Conservation (phyloP, 768 basidiomycete genomes). For the Calocera viscosa region DNA sequence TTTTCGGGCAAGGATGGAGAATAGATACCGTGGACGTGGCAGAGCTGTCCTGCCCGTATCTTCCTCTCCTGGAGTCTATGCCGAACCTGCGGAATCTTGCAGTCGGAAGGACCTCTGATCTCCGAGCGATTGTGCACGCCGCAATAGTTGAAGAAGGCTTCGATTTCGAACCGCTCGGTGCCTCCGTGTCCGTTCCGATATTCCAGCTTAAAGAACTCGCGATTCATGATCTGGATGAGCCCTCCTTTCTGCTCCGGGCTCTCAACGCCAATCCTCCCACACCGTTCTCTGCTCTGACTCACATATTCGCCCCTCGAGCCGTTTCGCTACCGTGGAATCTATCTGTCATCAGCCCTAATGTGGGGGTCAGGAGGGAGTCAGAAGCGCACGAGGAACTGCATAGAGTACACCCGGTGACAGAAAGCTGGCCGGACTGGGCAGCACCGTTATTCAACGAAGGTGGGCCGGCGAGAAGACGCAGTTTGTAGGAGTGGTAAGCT, state of each 20-base stretch:
- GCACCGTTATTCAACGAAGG: neutral
- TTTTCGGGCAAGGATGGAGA: neutral
- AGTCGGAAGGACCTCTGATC: neutral
- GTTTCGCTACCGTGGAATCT: neutral
- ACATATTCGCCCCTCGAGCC: neutral
- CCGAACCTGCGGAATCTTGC: neutral
- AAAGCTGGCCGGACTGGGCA: neutral
- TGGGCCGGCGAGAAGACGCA: neutral
- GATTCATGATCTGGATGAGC: slow-evolving; percentile 2
- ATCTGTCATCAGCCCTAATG: neutral
- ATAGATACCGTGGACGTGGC: neutral
- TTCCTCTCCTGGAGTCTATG: neutral
- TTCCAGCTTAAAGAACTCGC: neutral
- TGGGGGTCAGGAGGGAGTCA: neutral
- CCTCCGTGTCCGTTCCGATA: neutral
- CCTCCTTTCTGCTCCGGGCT: neutral
- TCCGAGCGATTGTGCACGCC: neutral
- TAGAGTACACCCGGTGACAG: neutral
- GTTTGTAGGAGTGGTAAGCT: neutral
- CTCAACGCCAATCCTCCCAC: neutral
- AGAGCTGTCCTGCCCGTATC: neutral
- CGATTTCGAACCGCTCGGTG: neutral
- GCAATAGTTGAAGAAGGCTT: neutral
- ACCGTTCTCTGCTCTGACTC: neutral
- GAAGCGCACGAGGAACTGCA: neutral